Evolutionary conservation across 2,329 filamentous ascomycete genomes (phyloP).

Genomic region (Claviceps sp.): DNA sequence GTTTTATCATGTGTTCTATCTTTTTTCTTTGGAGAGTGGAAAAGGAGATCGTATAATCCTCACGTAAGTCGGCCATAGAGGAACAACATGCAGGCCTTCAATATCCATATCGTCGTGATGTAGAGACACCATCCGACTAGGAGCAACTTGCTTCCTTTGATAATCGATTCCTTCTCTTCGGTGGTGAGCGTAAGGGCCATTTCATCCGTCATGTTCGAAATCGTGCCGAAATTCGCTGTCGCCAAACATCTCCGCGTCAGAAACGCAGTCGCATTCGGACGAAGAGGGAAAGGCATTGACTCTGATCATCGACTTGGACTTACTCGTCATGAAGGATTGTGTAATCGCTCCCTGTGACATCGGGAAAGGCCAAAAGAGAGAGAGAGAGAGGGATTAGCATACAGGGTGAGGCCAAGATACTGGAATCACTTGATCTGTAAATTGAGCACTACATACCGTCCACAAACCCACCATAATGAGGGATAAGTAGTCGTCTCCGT

Average conservation of each 20-base stretch:
- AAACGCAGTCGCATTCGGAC: not conserved
- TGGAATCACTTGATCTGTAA: not conserved
- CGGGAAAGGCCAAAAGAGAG: not conserved
- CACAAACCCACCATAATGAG: not conserved
- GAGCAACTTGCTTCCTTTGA: slow-evolving; percentile 22
- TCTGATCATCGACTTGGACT: not conserved
- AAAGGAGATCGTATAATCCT: slow-evolving; percentile 2
- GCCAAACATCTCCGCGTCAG: not conserved
- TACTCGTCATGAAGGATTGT: not conserved
- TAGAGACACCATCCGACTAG: slow-evolving; percentile 28
- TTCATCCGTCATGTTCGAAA: slow-evolving; percentile 21
- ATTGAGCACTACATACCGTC: not conserved
- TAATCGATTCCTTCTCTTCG: slow-evolving; percentile 15
- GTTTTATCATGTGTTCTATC: not conserved
- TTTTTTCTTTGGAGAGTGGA: not conserved
- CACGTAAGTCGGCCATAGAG: slow-evolving; percentile 30
- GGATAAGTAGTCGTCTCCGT: slow-evolving; percentile 3
- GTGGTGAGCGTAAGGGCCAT: slow-evolving; percentile 17
- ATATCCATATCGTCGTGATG: slow-evolving; percentile 26
- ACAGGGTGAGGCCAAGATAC: not conserved
- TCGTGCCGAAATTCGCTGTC: slow-evolving; percentile 24
- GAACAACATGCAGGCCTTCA: slow-evolving; percentile 30
- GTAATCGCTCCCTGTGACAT: not conserved
- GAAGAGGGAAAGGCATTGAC: not conserved
- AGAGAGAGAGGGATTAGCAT: not conserved